These are phyloP conservation scores for Boletus huronensis DNA, from an alignment of 768 basidiomycete species.

Conservation along the genomic window DNA sequence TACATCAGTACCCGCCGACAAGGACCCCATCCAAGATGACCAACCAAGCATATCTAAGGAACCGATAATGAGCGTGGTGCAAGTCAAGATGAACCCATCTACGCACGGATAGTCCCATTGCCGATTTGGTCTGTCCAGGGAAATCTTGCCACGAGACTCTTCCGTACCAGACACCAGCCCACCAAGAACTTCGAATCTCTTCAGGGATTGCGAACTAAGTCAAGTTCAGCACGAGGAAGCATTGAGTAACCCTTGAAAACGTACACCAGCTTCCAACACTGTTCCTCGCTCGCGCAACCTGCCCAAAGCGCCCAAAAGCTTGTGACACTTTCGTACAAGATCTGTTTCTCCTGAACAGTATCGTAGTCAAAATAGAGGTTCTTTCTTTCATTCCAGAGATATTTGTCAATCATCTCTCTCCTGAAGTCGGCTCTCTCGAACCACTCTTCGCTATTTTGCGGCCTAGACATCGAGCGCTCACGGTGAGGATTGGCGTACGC, in stretches of 20 bases:
- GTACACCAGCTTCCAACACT: conserved; percentile 90
- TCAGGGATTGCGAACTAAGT: conserved; percentile 73
- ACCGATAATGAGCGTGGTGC: conserved; percentile 3
- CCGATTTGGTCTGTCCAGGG: conserved; percentile 92
- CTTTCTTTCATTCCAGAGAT: conserved; percentile 97
- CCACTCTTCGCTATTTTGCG: conserved; percentile 87
- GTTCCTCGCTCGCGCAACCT: conserved; percentile 94
- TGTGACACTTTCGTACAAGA: conserved; percentile 95
- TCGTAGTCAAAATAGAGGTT: conserved; percentile 96
- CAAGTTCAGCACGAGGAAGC: conserved; percentile 15
- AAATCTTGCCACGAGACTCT: conserved; percentile 92
- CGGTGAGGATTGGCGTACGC: conserved; percentile 61
- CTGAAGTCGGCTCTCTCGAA: conserved; percentile 84
- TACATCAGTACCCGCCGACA: conserved; percentile 8
- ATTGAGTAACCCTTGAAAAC: conserved; percentile 31
- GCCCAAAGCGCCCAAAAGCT: conserved; percentile 97
- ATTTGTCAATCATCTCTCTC: conserved; percentile 81
- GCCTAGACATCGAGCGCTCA: conserved; percentile 54
- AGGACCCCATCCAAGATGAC: conserved; percentile 7
- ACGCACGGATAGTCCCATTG: conserved; percentile 98
- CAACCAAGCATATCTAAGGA: conserved; percentile 64
- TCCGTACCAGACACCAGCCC: conserved; percentile 96
- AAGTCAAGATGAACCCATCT: conserved; percentile 4
- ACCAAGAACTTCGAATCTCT: conserved; percentile 95
- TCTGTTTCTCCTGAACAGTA: conserved; percentile 86